Conservation (phyloP, 306 rosid species). For the Trifolium fragiferum region DNA sequence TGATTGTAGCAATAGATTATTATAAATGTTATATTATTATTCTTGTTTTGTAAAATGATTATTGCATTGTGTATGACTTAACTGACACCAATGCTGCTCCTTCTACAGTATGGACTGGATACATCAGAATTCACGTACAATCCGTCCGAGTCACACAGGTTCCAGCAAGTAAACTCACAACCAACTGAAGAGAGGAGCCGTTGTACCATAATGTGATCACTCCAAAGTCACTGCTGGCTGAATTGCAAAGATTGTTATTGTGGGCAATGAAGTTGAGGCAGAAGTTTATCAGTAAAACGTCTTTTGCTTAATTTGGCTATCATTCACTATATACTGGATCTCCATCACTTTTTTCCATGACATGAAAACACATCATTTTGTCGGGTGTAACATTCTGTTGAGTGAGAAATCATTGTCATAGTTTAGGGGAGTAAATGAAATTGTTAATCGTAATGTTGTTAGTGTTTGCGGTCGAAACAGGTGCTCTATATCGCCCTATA, state of each 20-base stretch:
- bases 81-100: constrained; percentile 17
- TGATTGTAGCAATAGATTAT: neutral
- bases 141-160: constrained; percentile 85
- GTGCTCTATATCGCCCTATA: constrained; percentile 4
- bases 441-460: constrained; percentile 9
- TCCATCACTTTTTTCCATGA: constrained; percentile 38
- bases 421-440: constrained; percentile 36
- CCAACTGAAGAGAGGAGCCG: constrained; percentile 92
- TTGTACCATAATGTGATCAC: constrained; percentile 81
- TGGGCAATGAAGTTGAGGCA: constrained; percentile 40
- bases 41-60: constrained; percentile 12
- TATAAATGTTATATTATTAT: neutral
- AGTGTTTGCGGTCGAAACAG: neutral
- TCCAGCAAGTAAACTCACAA: constrained; percentile 73
- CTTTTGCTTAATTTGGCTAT: constrained; percentile 50
- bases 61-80: constrained; percentile 17
- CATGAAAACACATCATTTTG: constrained; percentile 41
- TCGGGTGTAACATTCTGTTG: constrained; percentile 46
- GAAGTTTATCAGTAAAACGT: constrained; percentile 33
- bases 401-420: constrained; percentile 27
- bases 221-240: constrained; percentile 34
- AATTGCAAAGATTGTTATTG: constrained; percentile 39
- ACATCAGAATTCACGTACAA: constrained; percentile 94
- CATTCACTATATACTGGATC: constrained; percentile 44
- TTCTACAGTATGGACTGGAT: constrained; percentile 91